Conservation (phyloP, 163 green algal species). For the Scenedesmus sp. region DNA sequence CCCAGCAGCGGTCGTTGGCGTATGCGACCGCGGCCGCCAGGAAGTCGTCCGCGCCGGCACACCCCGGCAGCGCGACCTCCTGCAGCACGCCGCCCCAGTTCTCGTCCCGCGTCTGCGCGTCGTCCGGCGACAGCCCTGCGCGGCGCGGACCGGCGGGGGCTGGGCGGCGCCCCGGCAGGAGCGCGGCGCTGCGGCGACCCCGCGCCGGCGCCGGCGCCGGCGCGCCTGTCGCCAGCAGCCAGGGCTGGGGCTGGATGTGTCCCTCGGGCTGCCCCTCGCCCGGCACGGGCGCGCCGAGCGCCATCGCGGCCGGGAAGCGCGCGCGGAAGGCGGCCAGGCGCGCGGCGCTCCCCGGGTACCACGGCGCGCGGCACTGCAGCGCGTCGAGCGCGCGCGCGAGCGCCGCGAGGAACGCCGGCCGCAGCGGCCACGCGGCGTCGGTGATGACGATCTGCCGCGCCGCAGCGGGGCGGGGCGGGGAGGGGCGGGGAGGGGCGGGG, state of each 20-base stretch:
- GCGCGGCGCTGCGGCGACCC: too few species aligned
- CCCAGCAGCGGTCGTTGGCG: slow-evolving; percentile 77
- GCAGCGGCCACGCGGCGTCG: slow-evolving; percentile 71
- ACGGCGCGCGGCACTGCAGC: slow-evolving; percentile 57
- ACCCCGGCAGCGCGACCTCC: slow-evolving; percentile 63
- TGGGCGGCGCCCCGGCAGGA: slow-evolving; percentile 22
- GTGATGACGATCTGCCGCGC: slow-evolving; percentile 67
- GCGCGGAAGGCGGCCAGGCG: slow-evolving; percentile 43
- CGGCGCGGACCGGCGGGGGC: slow-evolving; percentile 2
- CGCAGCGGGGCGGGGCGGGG: neutral
- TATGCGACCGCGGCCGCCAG: slow-evolving; percentile 60
- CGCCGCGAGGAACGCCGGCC: slow-evolving; percentile 73
- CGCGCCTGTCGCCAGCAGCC: slow-evolving; percentile 54
- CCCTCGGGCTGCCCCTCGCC: slow-evolving; percentile 7
- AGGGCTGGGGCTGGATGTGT: slow-evolving; percentile 48
- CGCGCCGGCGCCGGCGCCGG: too few species aligned
- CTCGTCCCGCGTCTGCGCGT: slow-evolving; percentile 64
- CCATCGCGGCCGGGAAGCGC: slow-evolving; percentile 54
- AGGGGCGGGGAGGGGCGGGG: too few species aligned
- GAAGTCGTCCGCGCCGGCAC: slow-evolving; percentile 57
- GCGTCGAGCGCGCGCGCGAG: slow-evolving; percentile 52
- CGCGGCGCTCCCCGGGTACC: slow-evolving; percentile 71
- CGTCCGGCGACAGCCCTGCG: slow-evolving; percentile 65
- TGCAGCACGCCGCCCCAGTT: slow-evolving; percentile 85
- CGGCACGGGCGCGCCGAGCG: slow-evolving; percentile 48